Evolutionary conservation across 495 filamentous ascomycete species (phyloP).

Genomic region (Tricharina praecox): DNA sequence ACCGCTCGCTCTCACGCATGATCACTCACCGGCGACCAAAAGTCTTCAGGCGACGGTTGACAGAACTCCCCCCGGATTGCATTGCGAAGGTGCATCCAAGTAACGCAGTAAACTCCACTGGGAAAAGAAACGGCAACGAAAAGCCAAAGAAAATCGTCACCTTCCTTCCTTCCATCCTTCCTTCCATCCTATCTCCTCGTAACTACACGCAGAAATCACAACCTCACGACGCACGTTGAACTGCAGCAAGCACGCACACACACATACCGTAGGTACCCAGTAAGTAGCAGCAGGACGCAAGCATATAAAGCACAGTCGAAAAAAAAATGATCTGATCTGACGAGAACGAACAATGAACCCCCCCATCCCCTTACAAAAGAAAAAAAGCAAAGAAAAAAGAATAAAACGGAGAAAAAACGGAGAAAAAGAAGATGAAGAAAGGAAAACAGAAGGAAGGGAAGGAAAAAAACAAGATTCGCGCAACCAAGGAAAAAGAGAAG

Average conservation of each 20-base stretch:
- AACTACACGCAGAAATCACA: slow-evolving; percentile 11
- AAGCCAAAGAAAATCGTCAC: background rate
- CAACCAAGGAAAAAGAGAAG: background rate
- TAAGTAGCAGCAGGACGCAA: slow-evolving; percentile 20
- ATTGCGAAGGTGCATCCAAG: no score
- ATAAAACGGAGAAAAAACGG: slow-evolving; percentile 7
- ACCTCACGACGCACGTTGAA: no score
- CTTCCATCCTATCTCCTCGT: slow-evolving; percentile 4
- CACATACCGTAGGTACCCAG: no score
- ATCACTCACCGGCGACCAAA: no score
- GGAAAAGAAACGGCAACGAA: background rate
- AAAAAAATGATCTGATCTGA: no score
- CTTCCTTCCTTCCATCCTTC: slow-evolving; percentile 6
- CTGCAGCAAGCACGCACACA: no score
- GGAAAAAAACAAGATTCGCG: slow-evolving; percentile 1
- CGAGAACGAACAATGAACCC: no score
- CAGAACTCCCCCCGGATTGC: no score
- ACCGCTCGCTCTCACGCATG: no score
- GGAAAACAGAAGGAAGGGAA: background rate
- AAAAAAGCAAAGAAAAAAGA: slow-evolving; percentile 8
- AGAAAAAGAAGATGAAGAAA: background rate
- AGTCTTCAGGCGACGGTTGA: no score
- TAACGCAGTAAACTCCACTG: no score
- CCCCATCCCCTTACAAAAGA: background rate
- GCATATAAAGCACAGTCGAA: no score